Percentiles rank a stretch among this genome's conserved stretches.
Conservation (phyloP, 1,284 basidiomycete genomes). For the Sparassis latifolia region DNA sequence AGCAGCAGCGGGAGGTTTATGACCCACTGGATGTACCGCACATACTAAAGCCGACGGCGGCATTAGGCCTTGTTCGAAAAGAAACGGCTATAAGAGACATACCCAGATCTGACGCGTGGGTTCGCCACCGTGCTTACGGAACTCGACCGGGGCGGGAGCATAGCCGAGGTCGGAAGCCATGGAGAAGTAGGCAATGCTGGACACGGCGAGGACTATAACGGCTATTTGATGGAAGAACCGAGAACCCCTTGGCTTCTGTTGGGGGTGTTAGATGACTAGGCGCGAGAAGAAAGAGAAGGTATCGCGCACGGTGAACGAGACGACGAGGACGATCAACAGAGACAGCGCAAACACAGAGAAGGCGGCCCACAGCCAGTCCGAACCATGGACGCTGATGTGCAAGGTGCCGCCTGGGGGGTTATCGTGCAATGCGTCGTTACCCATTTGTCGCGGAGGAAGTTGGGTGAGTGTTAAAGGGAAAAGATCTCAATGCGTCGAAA, state of each 20-base stretch:
- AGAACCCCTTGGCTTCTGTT: constrained; percentile 16
- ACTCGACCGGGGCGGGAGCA: constrained; percentile 16
- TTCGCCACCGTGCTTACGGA: constrained; percentile 13
- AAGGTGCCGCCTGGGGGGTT: constrained; percentile 13
- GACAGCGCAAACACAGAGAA: constrained; percentile 15
- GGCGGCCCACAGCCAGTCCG: constrained; percentile 20
- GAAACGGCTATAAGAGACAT: background rate
- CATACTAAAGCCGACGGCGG: constrained; percentile 21
- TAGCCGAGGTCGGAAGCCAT: constrained; percentile 22
- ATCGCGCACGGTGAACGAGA: constrained; percentile 12
- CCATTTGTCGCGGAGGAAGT: background rate
- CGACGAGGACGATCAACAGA: constrained; percentile 6
- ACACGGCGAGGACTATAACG: constrained; percentile 14
- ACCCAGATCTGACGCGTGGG: constrained; percentile 21
- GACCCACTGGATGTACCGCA: constrained; percentile 47
- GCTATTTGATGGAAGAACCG: constrained; percentile 21
- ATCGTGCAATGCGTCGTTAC: constrained; percentile 9
- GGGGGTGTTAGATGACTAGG: background rate
- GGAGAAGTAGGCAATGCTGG: constrained; percentile 18
- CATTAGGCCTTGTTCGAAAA: background rate
- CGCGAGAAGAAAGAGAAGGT: background rate
- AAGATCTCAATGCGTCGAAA: background rate
- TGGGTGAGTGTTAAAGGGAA: background rate
- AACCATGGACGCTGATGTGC: constrained; percentile 14
- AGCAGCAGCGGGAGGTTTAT: constrained; percentile 49